phyloP scores from a whole-genome alignment of 805 yeast species.

The Zygoascus biomembranicola region DNA sequence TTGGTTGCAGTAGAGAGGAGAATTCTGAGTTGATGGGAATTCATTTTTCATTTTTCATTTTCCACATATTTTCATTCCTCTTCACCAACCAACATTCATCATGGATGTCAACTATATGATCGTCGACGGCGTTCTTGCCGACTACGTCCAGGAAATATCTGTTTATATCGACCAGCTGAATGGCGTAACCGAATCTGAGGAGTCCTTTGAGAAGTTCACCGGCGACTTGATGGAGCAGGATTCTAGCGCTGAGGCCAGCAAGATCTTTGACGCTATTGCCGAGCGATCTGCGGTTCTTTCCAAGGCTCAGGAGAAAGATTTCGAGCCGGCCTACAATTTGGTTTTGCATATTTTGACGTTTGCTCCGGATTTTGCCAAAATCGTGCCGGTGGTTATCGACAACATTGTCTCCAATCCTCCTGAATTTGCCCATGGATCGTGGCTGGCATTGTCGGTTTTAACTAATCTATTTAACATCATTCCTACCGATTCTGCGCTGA shows the following conservation, averaged over 20 bases:
- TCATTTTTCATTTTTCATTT: neutral
- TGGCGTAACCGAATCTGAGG: conserved; percentile 19
- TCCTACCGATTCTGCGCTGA: conserved; percentile 21
- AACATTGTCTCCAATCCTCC: conserved; percentile 23
- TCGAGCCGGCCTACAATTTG: conserved; percentile 33
- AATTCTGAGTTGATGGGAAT: neutral
- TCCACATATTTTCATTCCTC: neutral
- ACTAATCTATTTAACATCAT: conserved; percentile 34
- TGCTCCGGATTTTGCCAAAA: conserved; percentile 26
- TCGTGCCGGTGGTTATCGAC: conserved; percentile 24
- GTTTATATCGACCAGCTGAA: conserved; percentile 29
- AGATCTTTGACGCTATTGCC: conserved; percentile 25
- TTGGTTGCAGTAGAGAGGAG: neutral
- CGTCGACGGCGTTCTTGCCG: conserved; percentile 31
- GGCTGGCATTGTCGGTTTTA: conserved; percentile 27
- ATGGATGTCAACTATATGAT: conserved; percentile 23
- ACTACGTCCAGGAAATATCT: conserved; percentile 29
- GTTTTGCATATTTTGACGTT: conserved; percentile 29
- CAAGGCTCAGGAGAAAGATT: conserved; percentile 29
- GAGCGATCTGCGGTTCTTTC: conserved; percentile 22
- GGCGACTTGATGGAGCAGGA: conserved; percentile 18
- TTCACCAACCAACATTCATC: neutral
- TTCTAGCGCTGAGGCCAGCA: conserved; percentile 21
- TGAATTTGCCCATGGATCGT: conserved; percentile 20
- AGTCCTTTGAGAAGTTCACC: conserved; percentile 14